phyloP scores from a whole-genome alignment of 2,329 filamentous ascomycete genomes.

The Talaromyces sp. region DNA sequence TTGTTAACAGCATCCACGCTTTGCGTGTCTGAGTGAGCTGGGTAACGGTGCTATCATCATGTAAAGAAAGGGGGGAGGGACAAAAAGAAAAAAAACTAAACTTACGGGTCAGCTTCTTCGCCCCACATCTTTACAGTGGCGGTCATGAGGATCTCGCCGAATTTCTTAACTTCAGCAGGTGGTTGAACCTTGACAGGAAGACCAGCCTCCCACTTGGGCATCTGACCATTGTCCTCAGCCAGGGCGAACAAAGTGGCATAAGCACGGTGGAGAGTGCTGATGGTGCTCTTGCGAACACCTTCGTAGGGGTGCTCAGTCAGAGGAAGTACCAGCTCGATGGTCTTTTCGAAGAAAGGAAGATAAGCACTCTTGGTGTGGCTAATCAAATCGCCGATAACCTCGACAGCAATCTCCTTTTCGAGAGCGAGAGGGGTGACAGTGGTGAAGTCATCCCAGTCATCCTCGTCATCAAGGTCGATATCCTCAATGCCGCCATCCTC shows the following conservation, averaged over 20 bases:
- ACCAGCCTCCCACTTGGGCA: slow-evolving; percentile 81
- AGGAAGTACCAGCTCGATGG: slow-evolving; percentile 72
- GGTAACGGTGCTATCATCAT: slow-evolving; percentile 96
- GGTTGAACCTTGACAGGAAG: slow-evolving; percentile 76
- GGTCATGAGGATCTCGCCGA: slow-evolving; percentile 79
- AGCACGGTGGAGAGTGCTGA: slow-evolving; percentile 87
- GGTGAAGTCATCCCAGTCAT: slow-evolving; percentile 76
- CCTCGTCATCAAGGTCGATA: slow-evolving; percentile 70
- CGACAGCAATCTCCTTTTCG: slow-evolving; percentile 95
- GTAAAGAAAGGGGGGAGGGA: slow-evolving; percentile 22
- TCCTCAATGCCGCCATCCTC: slow-evolving; percentile 58
- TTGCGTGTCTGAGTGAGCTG: slow-evolving; percentile 98
- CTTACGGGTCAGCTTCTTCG: slow-evolving; percentile 90
- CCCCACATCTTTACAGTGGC: slow-evolving; percentile 81
- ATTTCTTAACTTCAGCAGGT: slow-evolving; percentile 72
- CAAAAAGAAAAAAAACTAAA: slow-evolving; percentile 28
- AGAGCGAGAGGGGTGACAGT: slow-evolving; percentile 84
- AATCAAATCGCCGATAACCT: slow-evolving; percentile 90
- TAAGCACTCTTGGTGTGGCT: slow-evolving; percentile 75
- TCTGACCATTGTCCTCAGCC: slow-evolving; percentile 71
- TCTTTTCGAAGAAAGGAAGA: slow-evolving; percentile 82
- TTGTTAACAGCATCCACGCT: slow-evolving; percentile 81
- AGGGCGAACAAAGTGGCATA: slow-evolving; percentile 88
- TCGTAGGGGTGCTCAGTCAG: slow-evolving; percentile 88
- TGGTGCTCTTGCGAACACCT: slow-evolving; percentile 84